phyloP scores from a whole-genome alignment of 2,329 filamentous ascomycete species.

The Trichophyton rubrum region DNA sequence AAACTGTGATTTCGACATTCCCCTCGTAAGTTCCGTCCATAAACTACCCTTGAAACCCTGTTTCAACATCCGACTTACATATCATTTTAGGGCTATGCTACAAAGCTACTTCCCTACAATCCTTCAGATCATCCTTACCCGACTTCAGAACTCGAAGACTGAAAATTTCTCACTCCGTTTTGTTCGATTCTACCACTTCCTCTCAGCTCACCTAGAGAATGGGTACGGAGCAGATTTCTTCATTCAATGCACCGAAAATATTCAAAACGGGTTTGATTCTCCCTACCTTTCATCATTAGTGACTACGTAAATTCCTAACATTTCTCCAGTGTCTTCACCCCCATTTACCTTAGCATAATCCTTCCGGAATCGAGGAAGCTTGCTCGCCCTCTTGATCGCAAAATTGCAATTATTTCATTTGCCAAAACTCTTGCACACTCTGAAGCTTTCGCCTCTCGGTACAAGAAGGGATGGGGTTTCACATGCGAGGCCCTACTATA shows the following conservation, averaged over 20 bases:
- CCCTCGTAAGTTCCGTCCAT: constrained; percentile 46
- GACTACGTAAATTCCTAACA: constrained; percentile 9
- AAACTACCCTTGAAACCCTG: neutral
- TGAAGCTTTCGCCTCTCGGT: constrained; percentile 65
- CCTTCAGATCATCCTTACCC: constrained; percentile 66
- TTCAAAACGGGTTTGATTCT: constrained; percentile 52
- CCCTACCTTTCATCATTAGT: neutral
- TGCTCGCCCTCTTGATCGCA: constrained; percentile 75
- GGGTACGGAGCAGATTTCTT: constrained; percentile 91
- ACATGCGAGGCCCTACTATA: constrained; percentile 84
- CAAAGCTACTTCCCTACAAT: constrained; percentile 69
- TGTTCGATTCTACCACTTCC: constrained; percentile 85
- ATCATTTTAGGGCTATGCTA: constrained; percentile 43
- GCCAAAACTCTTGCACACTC: constrained; percentile 87
- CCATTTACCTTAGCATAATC: constrained; percentile 76
- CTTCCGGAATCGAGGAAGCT: constrained; percentile 82
- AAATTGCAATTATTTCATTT: constrained; percentile 82
- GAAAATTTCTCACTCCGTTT: constrained; percentile 80
- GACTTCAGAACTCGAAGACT: constrained; percentile 58
- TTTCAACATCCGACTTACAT: neutral
- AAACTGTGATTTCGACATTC: constrained; percentile 62
- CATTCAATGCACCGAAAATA: constrained; percentile 65
- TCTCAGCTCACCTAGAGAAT: constrained; percentile 64
- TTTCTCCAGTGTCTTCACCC: constrained; percentile 46
- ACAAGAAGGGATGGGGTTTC: constrained; percentile 80